Conservation (phyloP, 805 yeast species). For the Candida verbasci region DNA sequence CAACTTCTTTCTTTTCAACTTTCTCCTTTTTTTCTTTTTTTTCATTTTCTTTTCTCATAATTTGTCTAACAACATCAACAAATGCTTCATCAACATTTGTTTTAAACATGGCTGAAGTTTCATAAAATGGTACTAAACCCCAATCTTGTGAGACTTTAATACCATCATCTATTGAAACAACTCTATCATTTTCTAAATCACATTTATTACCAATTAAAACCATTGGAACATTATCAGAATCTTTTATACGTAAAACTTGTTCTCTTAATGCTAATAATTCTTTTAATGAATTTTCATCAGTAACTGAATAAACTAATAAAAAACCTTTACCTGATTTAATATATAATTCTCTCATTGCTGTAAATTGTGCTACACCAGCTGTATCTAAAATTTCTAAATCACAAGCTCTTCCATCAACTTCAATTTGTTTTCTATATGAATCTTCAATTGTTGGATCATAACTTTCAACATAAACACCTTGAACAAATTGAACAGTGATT, state of each 20-base stretch:
- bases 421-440: constrained; percentile 84
- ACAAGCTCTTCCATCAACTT: constrained; percentile 82
- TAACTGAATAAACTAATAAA: constrained; percentile 53
- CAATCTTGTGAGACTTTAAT: constrained; percentile 76
- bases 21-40: constrained; percentile 41
- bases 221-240: constrained; percentile 74
- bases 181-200: constrained; percentile 72
- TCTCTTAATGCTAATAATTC: constrained; percentile 77
- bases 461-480: constrained; percentile 82
- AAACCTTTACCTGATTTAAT: constrained; percentile 83
- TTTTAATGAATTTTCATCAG: constrained; percentile 61
- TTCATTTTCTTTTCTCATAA: constrained; percentile 68
- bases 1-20: constrained; percentile 28
- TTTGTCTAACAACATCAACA: constrained; percentile 82
- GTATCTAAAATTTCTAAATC: constrained; percentile 69
- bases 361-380: constrained; percentile 78
- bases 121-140: constrained; percentile 90
- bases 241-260: constrained; percentile 82
- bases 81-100: constrained; percentile 90
- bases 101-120: constrained; percentile 87
- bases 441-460: constrained; percentile 98
- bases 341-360: constrained; percentile 89
- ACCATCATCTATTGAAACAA: constrained; percentile 77
- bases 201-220: constrained; percentile 89
- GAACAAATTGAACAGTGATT: constrained; percentile 86